Evolutionary conservation across 2,329 filamentous ascomycete genomes (phyloP).

Genomic region (Xylariaceae sp.): DNA sequence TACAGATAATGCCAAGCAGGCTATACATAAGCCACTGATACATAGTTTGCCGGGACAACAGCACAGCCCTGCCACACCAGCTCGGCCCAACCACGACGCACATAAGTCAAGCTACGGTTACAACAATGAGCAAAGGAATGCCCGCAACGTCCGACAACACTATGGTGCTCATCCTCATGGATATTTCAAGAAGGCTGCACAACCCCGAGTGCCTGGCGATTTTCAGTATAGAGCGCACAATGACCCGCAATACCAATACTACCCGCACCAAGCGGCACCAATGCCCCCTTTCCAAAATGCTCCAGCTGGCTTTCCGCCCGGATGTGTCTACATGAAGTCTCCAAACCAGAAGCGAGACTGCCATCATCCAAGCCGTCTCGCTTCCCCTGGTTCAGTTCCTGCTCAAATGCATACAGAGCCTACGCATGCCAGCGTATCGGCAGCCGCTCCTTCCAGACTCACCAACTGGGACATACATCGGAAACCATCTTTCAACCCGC

Average conservation of each 20-base stretch:
- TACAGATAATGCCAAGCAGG: no score
- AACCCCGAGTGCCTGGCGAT: background rate
- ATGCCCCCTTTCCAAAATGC: background rate
- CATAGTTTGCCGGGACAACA: no score
- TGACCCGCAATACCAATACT: background rate
- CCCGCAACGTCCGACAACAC: no score
- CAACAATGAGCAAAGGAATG: no score
- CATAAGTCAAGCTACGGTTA: no score
- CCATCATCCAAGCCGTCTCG: background rate
- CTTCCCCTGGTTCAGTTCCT: background rate
- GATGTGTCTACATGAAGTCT: background rate
- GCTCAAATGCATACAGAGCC: background rate
- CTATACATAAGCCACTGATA: no score
- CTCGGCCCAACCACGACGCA: no score
- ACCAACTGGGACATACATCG: background rate
- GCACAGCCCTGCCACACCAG: no score
- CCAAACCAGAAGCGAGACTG: background rate
- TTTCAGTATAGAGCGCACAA: background rate
- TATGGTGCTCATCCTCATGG: background rate
- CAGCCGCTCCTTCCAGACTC: background rate
- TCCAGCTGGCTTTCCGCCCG: background rate
- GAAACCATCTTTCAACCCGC: background rate
- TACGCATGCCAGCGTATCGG: no score
- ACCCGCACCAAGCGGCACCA: conserved; percentile 10
- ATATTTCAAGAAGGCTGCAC: background rate